Base-by-base conservation (phyloP, 495 filamentous ascomycete genomes). In the Penicillium fimorum region DNA sequence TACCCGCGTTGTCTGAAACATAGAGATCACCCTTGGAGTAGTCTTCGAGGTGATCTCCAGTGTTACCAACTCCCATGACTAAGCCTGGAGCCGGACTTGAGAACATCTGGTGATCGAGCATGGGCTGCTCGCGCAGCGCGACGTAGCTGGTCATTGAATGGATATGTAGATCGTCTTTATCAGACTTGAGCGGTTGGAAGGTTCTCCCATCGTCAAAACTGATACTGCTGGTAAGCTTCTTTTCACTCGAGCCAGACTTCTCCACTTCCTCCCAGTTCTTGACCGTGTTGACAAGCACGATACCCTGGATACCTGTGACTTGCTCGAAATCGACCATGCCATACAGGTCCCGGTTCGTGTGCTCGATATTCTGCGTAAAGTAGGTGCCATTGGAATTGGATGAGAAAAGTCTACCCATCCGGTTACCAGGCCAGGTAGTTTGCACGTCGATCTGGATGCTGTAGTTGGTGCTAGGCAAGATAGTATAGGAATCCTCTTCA, bases 321-420 rank as follows among this genome's bases (percentile, higher is more conserved):
- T 95, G 93, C 66, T 98, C 94, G 62, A 97, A 98, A 68, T 97
- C 94, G 40, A 97, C 91, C 25, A 81, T 77, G 6, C 89, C 90
- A 4, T 71, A 62, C 12, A 51, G 25, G 66, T 89, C 84, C 49
- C 91, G 85, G 70, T 98, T 97, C 29, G 92, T 96, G 67, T 97
- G 84, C 62, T 93, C 87, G 49, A 91, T 84, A 66, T 96, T 96
- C 51, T 86, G 83, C 0, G 84, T 91, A 70, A 97, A 98, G 67
- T 95, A 96, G 2, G 92, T 96, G 42, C 94, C 94, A 64, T 97
- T 94, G 18, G 90, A 96, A 62, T 97, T 97, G 65, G 93, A 97
- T 9, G 89, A 93, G 61, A 95, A 90, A 18, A 97, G 78, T 3
- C 88, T 83, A 22, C 94, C 94, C 82, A 96, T 90, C 5, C 88